Base-by-base conservation (phyloP, 352 stramenopile species). In the Blastocystis sp. region DNA sequence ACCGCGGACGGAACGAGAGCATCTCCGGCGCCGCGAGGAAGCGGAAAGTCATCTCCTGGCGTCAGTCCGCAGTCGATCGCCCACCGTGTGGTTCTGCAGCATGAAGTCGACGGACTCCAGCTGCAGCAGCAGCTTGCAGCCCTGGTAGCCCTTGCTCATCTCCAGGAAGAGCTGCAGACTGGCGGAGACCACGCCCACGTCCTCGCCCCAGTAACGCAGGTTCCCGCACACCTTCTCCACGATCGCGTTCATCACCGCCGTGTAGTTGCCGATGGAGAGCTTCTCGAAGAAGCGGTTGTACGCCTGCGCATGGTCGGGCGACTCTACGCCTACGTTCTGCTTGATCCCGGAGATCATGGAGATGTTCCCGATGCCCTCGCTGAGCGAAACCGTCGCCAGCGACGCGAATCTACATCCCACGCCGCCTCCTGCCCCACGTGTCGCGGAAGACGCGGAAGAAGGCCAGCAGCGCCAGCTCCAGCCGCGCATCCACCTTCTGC, bases 31-130 rank as follows among this genome's bases (percentile, higher is more conserved):
- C 27, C 27, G 34, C 29, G 32, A 85, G 40, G 56, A 85, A 85
- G 8, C 46, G 18, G 75, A 85, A 85, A 16, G 63, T 75, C 1
- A 53, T 56, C 27, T 85, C 75, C 75, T 85, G 48, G 0, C 0
- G 6, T 9, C 75, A 21, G 75, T 49, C 4, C 18, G 1, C n/a
- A 27, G 9, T 4, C 14, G 0, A 7, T 4, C 18, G 40, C 21
- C 21, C 32, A 85, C 75, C 14, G 75, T 85, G 32, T 85, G 75
- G n/a, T 85, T 85, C 48, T 85, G 75, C 3, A 85, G 36, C 29
- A 85, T 51, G 40, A 85, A 85, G 16, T 85, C 75, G 32, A 85
- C 75, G 7, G 34, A 59, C 36, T 85, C 57, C 11, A 85, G 48
- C 54, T 75, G 38, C 0, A 85, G 63, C 1, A 85, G 75, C 44